These are phyloP conservation scores for Falciphora oryzae DNA, from an alignment of 2,329 filamentous ascomycete genomes.

Conservation along the genomic window DNA sequence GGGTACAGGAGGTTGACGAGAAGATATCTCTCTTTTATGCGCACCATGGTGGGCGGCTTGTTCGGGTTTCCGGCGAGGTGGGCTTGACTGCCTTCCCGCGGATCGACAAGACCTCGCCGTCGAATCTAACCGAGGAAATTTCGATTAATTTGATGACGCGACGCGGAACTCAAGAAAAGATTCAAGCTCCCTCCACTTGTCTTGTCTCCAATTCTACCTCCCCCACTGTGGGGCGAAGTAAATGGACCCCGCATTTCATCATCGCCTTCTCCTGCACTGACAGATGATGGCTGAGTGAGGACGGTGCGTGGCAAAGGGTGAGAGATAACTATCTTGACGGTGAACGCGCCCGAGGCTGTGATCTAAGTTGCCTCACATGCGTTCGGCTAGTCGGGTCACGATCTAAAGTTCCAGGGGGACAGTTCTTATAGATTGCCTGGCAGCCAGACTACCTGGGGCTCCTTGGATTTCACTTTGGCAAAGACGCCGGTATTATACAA, in stretches of 20 bases:
- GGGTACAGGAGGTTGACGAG: slow-evolving; percentile 93
- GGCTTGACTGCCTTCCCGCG: no score
- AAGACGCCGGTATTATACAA: neutral
- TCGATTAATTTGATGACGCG: neutral
- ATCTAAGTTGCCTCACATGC: neutral
- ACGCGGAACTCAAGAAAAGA: neutral
- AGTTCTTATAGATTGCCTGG: no score
- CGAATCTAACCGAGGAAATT: neutral
- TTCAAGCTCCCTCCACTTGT: no score
- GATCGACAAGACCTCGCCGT: no score
- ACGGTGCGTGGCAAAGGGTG: neutral
- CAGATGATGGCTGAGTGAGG: neutral
- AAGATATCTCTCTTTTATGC: slow-evolving; percentile 92
- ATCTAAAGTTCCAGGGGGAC: no score
- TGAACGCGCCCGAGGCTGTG: neutral
- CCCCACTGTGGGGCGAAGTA: neutral
- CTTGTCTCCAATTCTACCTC: neutral
- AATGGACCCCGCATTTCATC: neutral
- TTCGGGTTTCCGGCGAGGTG: neutral
- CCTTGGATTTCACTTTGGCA: no score
- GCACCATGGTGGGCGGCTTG: slow-evolving; percentile 62
- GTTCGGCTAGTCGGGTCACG: no score
- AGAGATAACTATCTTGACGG: neutral
- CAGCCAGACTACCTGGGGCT: no score
- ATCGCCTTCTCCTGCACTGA: neutral